These are phyloP conservation scores for Pulicaria dysenterica DNA, from an alignment of 129 eudicot genomes.

Conservation along the genomic window DNA sequence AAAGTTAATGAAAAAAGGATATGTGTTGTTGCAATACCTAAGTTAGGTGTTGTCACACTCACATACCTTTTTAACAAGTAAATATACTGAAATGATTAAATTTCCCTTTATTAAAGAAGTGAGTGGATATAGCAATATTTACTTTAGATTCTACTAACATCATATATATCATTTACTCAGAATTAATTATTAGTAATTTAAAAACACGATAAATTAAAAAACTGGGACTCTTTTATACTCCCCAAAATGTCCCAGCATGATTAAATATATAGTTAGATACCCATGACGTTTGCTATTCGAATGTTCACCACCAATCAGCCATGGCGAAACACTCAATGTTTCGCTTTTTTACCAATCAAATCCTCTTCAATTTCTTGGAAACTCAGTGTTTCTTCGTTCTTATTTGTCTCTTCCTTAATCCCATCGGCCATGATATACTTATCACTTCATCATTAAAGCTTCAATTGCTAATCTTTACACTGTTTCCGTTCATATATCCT, in stretches of 20 bases:
- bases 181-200: too few species aligned
- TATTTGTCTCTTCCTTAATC: constrained; percentile 26
- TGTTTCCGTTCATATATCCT: neutral
- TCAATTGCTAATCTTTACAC: constrained; percentile 17
- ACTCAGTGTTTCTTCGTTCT: constrained; percentile 32
- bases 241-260: too few species aligned
- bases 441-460: constrained; percentile 4
- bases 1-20: too few species aligned
- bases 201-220: too few species aligned
- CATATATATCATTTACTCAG: too few species aligned
- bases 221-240: neutral
- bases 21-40: too few species aligned
- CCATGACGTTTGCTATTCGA: neutral
- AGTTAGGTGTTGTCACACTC: too few species aligned
- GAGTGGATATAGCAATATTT: too few species aligned
- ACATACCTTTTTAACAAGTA: too few species aligned
- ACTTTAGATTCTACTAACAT: too few species aligned
- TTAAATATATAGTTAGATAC: constrained; percentile 5
- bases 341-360: constrained; percentile 24
- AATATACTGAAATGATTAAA: too few species aligned
- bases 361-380: constrained; percentile 31
- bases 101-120: too few species aligned
- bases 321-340: constrained; percentile 32
- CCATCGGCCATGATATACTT: constrained; percentile 21
- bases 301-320: constrained; percentile 30